Percentiles rank a stretch among this genome's conserved stretches.
Conservation (phyloP, 305 asterid species). For the Fraxinus baroniana region DNA sequence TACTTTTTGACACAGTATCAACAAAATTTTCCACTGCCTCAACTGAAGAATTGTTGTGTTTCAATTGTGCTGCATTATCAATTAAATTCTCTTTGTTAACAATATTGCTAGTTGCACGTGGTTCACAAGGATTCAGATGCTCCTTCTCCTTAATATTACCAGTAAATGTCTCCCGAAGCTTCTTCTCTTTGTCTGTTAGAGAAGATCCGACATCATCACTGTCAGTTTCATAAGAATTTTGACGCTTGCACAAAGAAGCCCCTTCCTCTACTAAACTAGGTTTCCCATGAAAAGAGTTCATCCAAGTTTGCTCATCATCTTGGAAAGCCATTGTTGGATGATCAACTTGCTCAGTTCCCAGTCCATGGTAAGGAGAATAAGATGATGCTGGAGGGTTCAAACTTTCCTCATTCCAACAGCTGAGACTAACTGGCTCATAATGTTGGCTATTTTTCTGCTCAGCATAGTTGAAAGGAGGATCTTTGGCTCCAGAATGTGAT, state of each 20-base stretch:
- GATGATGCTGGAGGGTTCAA: conserved; percentile 21
- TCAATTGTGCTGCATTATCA: conserved; percentile 21
- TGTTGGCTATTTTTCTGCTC: conserved; percentile 16
- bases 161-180: conserved; percentile 11
- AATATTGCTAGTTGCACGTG: conserved; percentile 16
- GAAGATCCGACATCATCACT: conserved; percentile 1
- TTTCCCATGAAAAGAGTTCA: conserved; percentile 17
- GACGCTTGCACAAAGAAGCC: conserved; percentile 13
- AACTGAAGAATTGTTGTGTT: conserved; percentile 16
- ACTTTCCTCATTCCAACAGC: conserved; percentile 18
- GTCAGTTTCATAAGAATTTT: conserved; percentile 21
- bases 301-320: conserved; percentile 19
- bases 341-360: conserved; percentile 21
- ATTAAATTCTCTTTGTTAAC: conserved; percentile 20
- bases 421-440: conserved; percentile 34
- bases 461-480: conserved; percentile 19
- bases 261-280: conserved; percentile 21
- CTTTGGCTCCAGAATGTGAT: conserved; percentile 21
- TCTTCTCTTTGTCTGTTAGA: conserved; percentile 5
- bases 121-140: conserved; percentile 12
- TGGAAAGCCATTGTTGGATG: conserved; percentile 19
- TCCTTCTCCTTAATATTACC: conserved; percentile 18
- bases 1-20: conserved; percentile 18
- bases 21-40: conserved; percentile 7
- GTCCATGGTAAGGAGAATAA: conserved; percentile 19